These are phyloP conservation scores for Ogataea sp. DNA, from an alignment of 805 yeast species.

Conservation along the genomic window DNA sequence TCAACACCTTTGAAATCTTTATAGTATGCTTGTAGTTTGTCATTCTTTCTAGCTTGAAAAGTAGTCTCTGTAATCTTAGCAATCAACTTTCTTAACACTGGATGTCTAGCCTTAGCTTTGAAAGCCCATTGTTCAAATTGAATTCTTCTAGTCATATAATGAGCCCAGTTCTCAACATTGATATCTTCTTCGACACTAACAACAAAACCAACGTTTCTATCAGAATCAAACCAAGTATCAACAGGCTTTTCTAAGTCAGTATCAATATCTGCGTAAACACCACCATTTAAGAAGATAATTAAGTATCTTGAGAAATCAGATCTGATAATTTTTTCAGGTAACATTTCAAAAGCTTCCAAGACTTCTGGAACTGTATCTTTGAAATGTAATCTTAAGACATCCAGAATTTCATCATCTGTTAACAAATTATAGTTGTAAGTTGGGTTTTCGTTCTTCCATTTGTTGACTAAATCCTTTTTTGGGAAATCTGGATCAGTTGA, in stretches of 20 bases:
- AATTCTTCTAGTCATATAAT: conserved; percentile 41
- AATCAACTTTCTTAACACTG: conserved; percentile 46
- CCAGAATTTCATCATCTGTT: conserved; percentile 25
- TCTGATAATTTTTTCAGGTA: conserved; percentile 45
- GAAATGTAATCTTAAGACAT: conserved; percentile 18
- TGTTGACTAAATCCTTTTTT: conserved; percentile 19
- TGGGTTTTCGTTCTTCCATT: conserved; percentile 28
- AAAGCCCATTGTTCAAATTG: conserved; percentile 59
- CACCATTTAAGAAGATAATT: conserved; percentile 46
- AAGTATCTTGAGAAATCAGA: conserved; percentile 53
- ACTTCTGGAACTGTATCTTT: conserved; percentile 39
- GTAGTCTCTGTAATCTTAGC: conserved; percentile 45
- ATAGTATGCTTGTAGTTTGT: conserved; percentile 26
- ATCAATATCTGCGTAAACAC: conserved; percentile 55
- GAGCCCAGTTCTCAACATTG: conserved; percentile 45
- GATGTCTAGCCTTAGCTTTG: conserved; percentile 56
- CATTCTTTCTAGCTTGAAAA: conserved; percentile 28
- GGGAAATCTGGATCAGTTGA: conserved; percentile 27
- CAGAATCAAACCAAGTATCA: conserved; percentile 53
- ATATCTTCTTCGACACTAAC: conserved; percentile 48
- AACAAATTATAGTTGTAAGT: conserved; percentile 22
- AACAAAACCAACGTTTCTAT: conserved; percentile 43
- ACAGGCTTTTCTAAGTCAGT: conserved; percentile 49
- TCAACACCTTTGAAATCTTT: conserved; percentile 29
- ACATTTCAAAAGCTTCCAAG: conserved; percentile 40